Evolutionary conservation across 768 basidiomycete species (phyloP), one percentile per base, ranked within the genome.

Genomic region (Trametes sanguinea): DNA sequence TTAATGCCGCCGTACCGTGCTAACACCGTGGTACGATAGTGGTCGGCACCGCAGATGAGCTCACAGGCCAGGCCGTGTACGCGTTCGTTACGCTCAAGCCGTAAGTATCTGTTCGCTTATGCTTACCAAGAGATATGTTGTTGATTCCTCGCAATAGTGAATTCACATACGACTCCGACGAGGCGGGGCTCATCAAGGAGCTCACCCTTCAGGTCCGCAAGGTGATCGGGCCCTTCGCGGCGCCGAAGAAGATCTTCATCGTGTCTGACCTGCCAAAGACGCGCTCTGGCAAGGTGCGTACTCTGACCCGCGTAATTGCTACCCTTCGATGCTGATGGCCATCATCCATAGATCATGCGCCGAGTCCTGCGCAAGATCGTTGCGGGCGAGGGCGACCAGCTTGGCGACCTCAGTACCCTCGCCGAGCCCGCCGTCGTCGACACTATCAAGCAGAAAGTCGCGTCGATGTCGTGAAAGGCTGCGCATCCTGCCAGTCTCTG

Each of bases 301-400:
- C 9, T 44, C 60, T 40, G 29, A 17, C 40, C 16, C 57, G 32
- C 51, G 16, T 48, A 30, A 50, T 46, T 57, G 54, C 52, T 43
- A 11, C 39, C 3, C 17, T 46, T 13, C 56, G 33, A 48, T 11
- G 10, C 44, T 55, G 22, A 32, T 51, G 9, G 8, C n/a, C 53
- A 6, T 29, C 4, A 2, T 45, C 29, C 22, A 17, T 17, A 87
- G 90, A 94, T 95, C 75, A 95, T 98, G 91, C 86, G 96, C 47
- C 86, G 96, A 54, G 92, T 97, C 65, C 85, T 98, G 85, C 86
- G 97, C 71, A 98, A 98, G 85, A 93, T 98, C 71, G 91, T 94
- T 50, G 90, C 90, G 0, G 92, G 93, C 43, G 94, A 98, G 74
- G 92, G 87, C 7, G 96, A 99, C 73, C 92, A 97, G 75, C 85